Evolutionary conservation across 345 rosid genomes (phyloP), one percentile per base, ranked within the genome.

Genomic region (Geranium rotundifolium): DNA sequence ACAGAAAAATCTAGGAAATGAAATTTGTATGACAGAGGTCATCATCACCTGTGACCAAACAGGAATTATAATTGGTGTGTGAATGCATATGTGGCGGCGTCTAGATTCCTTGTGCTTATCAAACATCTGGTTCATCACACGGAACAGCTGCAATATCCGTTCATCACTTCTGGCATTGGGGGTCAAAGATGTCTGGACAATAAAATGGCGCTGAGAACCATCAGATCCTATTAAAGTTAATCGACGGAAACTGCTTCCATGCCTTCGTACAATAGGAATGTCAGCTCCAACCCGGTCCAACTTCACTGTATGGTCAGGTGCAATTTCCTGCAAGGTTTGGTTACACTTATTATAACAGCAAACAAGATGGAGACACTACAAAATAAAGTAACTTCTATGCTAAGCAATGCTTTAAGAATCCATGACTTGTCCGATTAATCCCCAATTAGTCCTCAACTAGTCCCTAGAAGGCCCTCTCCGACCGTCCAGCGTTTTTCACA

Each of bases 121-220:
- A 74, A 95, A 95, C 99, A 95, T 95, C 79, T 88, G 96, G 81
- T 95, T 90, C 97, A 95, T 84, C 54, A 86, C 95, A 31, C 96
- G 95, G 85, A 95, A 95, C 67, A 95, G 96, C 80, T 90, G 99
- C 70, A 95, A 76, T 63, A 90, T 93, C 56, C 97, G 86, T 74
- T 95, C 97, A 73, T 90, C 97, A 66, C 99, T 95, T 75, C 96
- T 78, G 60, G 99, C 99, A 77, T 90, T 95, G 74, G 97, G 99
- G 9, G 99, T 88, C 86, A 95, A 78, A 67, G 99, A 95, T 54
- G 99, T 95, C 80, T 90, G 99, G 64, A 95, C 97, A 75, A 95
- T 90, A 70, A 95, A 95, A 73, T 90, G 97, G 49, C 86, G 81
- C 61, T 90, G 96, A 49, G 97, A 90, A 66, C 99, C 99, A 78